Percentiles rank a stretch among this genome's conserved stretches.
phyloP scores from a whole-genome alignment of 177 flowering plant species.

The Tripterygium wilfordii region DNA sequence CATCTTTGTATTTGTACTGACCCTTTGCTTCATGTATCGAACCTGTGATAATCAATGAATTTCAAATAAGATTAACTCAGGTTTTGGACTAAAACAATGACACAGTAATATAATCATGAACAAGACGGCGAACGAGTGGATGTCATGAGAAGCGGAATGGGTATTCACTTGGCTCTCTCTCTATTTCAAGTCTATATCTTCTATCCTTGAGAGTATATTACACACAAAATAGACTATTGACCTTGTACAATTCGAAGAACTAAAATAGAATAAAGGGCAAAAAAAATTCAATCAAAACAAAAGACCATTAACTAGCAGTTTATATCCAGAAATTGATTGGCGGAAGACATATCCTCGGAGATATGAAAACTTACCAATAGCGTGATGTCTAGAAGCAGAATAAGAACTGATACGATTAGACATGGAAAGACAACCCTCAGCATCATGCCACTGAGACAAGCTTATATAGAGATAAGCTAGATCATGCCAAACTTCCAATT shows the following conservation, averaged over 20 bases:
- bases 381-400: conserved; percentile 67
- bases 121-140: no score
- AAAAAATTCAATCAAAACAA: neutral
- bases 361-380: conserved; percentile 38
- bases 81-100: neutral
- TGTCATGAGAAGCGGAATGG: no score
- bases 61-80: neutral
- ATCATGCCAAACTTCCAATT: conserved; percentile 91
- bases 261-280: no score
- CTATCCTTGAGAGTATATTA: no score
- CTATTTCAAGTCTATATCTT: no score
- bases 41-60: conserved; percentile 36
- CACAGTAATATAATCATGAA: no score
- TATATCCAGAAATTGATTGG: neutral
- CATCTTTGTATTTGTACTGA: conserved; percentile 42
- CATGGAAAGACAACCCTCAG: conserved; percentile 75
- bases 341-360: neutral
- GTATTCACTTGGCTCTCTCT: no score
- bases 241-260: no score
- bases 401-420: conserved; percentile 45
- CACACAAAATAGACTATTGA: no score
- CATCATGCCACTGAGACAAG: conserved; percentile 84
- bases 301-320: no score
- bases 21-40: conserved; percentile 61
- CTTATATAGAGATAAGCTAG: conserved; percentile 70